Base-by-base conservation (phyloP, 345 rosid genomes). In the Psidium friedrichsthalianum region DNA sequence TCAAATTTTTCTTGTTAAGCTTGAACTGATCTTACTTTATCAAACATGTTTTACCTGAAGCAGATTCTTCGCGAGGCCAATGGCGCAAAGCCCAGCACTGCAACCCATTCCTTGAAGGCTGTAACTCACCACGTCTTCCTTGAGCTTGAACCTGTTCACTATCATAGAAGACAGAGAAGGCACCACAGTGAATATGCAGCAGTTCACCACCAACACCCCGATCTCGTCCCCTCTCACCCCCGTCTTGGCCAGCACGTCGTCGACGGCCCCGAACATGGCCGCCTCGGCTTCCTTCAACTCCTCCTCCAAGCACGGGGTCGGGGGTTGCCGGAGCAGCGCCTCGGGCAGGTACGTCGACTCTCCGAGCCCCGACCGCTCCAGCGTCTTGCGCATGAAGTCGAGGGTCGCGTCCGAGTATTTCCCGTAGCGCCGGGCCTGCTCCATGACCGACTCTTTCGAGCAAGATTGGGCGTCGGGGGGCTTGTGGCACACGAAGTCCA, bases 31-130 rank as follows among this genome's bases (percentile, higher is more conserved):
- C 47, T 69, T 21, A 36, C 13, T 69, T 36, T 69, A 56, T 10
- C 42, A 18, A 69, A 36, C 6, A 36, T 36, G 25, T 5, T 5
- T 6, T 21, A 82, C 57, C 85, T 84, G 84, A 80, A 88, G 88
- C 69, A 86, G 29, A n/a, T 87, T 83, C 55, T 84, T 64, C 10
- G 86, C 85, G 15, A 90, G 51, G n/a, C 84, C 87, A 11, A 87
- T 29, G 7, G 87, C 86, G 22, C 86, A 58, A 12, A 88, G 83
- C 11, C 90, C 85, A 55, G 85, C 87, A 22, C 87, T 87, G 56
- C 92, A 90, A 3, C 90, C 90, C 90, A 90, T 90, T 51, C 92
- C 90, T 14, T 86, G 83, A 81, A 90, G 89, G 61, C 86, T 88
- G 55, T 83, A 90, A 5, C 82, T 24, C 54, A 82, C 82, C 10